Base-by-base conservation (phyloP, 2,329 filamentous ascomycete species). In the Golovinomyces cichoracearum region DNA sequence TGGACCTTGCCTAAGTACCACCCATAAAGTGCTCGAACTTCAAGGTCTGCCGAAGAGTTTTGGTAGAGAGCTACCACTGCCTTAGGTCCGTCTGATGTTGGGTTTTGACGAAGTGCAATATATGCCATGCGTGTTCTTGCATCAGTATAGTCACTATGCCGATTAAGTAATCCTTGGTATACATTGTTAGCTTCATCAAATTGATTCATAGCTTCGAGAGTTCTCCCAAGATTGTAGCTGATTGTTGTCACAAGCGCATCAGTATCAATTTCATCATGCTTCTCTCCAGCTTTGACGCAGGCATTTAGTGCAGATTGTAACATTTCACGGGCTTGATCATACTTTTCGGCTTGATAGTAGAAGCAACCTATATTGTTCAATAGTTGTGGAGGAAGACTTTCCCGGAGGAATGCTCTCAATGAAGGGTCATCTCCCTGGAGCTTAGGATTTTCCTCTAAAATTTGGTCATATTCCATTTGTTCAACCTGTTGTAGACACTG, bases 311-410 rank as follows among this genome's bases (percentile, higher is more conserved):
- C 90, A n/a, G 82, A 78, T 62, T 98, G 83, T 61, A 95, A 98
- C 65, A 92, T 73, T 47, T 88, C 79, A 54, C 83, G 79, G 21
- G 90, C 86, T 52, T 76, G 69, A 19, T 80, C 75, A 53, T 81
- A 78, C 60, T 84, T 85, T 57, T 93, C 85, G 1, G 77, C 72
- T 60, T 93, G 85, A 55, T 84, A 94, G 56, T 93, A 76, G 64
- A 95, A 95, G 63, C 86, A 94, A 4, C 83, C 90, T 61, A 95
- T 93, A 61, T 98, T 98, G 68, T 95, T 98, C 40, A 98, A 71
- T 1, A 95, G 70, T 59, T 93, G 85, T 3, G 90, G 90, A 1
- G 86, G 83, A 1, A 98, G 68, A 50, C 80, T 70, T 59, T 86
- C 82, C 48, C 85, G 78, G 25, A 93, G 68, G 15, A 71, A 68